These are phyloP conservation scores for Fraxinus baroniana DNA, from an alignment of 305 asterid genomes.

Conservation along the genomic window DNA sequence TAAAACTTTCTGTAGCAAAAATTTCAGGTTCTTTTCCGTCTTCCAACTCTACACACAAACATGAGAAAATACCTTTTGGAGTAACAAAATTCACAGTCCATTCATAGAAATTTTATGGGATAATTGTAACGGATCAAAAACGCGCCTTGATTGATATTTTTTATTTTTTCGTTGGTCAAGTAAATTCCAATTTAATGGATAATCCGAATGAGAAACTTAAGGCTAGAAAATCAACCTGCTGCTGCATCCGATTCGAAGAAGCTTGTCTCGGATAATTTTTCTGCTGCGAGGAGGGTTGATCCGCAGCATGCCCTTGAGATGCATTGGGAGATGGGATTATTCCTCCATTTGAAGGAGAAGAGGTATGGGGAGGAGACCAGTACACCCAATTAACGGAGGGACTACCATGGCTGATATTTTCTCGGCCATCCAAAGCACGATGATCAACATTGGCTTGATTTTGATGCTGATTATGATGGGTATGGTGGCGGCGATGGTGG, in stretches of 20 bases:
- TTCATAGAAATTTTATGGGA: neutral
- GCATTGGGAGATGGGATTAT: conserved; percentile 26
- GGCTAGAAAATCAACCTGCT: conserved; percentile 37
- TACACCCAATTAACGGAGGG: conserved; percentile 37
- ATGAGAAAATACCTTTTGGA: neutral
- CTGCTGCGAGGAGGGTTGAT: conserved; percentile 29
- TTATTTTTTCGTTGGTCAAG: neutral
- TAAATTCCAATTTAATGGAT: neutral
- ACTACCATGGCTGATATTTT: conserved; percentile 19
- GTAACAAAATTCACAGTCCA: neutral
- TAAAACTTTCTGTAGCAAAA: conserved; percentile 91
- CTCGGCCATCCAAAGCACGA: conserved; percentile 22
- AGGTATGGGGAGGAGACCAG: conserved; percentile 35
- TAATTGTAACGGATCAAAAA: neutral
- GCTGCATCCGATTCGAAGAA: conserved; percentile 38
- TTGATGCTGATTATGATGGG: conserved; percentile 30
- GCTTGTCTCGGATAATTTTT: conserved; percentile 30
- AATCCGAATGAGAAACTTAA: neutral
- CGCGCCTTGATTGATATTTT: neutral
- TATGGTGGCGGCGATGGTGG: conserved; percentile 41
- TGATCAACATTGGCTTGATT: conserved; percentile 29
- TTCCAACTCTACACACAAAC: conserved; percentile 44
- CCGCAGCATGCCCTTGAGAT: conserved; percentile 23
- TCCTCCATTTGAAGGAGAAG: conserved; percentile 15
- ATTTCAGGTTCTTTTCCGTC: conserved; percentile 75